These are phyloP conservation scores for Debaryomycetaceae sp. DNA, from an alignment of 1,139 yeast genomes.

Conservation along the genomic window DNA sequence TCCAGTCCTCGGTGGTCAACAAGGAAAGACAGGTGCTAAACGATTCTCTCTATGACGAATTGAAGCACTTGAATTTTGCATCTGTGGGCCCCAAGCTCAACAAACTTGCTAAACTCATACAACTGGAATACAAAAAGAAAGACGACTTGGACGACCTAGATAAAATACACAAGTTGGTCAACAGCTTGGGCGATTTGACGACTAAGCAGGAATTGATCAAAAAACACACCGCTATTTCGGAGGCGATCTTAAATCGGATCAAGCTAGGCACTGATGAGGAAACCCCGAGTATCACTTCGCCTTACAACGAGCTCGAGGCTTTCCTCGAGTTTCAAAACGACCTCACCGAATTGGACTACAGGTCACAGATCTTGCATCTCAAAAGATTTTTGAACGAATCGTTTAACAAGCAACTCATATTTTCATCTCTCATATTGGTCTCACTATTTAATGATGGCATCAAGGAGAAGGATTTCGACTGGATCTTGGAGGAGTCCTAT, in stretches of 20 bases:
- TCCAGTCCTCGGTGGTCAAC: constrained; percentile 17
- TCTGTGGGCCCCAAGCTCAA: constrained; percentile 74
- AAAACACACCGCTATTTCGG: constrained; percentile 76
- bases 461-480: constrained; percentile 53
- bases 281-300: constrained; percentile 14
- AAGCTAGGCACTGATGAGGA: constrained; percentile 22
- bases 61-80: constrained; percentile 73
- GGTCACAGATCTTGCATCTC: constrained; percentile 47
- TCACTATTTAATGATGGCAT: constrained; percentile 65
- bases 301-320: constrained; percentile 43
- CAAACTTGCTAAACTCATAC: constrained; percentile 66
- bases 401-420: constrained; percentile 32
- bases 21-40: constrained; percentile 13
- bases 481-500: constrained; percentile 46
- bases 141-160: constrained; percentile 47
- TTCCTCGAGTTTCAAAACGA: constrained; percentile 74
- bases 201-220: constrained; percentile 65
- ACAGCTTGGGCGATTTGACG: constrained; percentile 65
- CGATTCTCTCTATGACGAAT: constrained; percentile 37
- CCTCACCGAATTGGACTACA: constrained; percentile 56
- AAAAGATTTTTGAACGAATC: constrained; percentile 46
- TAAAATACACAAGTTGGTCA: constrained; percentile 71
- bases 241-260: constrained; percentile 56
- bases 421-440: constrained; percentile 52
- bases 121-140: constrained; percentile 62